Evolutionary conservation across 495 filamentous ascomycete genomes (phyloP).

Genomic region (Penicillium silybi): DNA sequence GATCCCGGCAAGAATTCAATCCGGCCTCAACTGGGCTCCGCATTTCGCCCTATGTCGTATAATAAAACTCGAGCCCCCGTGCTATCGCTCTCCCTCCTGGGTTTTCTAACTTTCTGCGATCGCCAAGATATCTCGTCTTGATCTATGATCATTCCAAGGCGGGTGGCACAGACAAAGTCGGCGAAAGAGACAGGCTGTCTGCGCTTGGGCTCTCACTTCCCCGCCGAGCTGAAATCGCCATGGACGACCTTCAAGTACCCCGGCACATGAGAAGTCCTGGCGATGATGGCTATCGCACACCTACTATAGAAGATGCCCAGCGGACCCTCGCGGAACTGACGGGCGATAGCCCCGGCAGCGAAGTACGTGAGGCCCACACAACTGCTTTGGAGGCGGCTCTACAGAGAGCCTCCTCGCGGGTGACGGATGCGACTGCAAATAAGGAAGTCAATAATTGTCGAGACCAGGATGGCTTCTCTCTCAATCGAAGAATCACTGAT

Average conservation of each 20-base stretch:
- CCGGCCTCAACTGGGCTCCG: background rate
- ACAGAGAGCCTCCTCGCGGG: constrained; percentile 19
- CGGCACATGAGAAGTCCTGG: constrained; percentile 40
- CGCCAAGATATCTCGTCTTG: background rate
- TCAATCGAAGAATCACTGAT: constrained; percentile 13
- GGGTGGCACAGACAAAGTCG: background rate
- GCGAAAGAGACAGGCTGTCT: background rate
- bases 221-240: constrained; percentile 2
- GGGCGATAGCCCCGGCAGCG: constrained; percentile 6
- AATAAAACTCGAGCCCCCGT: background rate
- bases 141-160: background rate
- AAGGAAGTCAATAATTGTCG: constrained; percentile 1
- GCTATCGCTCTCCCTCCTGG: background rate
- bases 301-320: constrained; percentile 47
- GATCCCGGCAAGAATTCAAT: background rate
- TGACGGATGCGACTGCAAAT: constrained; percentile 6
- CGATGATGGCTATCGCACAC: constrained; percentile 48
- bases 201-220: background rate
- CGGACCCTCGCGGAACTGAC: constrained; percentile 18
- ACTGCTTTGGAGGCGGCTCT: constrained; percentile 30
- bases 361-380: constrained; percentile 29
- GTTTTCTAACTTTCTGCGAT: background rate
- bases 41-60: background rate
- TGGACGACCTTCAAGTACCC: constrained; percentile 28
- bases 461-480: constrained; percentile 11